A percentile compares a stretch with the other conserved stretches of the same genome.
phyloP scores from a whole-genome alignment of 345 rosid species.

The Clarkia xantiana region DNA sequence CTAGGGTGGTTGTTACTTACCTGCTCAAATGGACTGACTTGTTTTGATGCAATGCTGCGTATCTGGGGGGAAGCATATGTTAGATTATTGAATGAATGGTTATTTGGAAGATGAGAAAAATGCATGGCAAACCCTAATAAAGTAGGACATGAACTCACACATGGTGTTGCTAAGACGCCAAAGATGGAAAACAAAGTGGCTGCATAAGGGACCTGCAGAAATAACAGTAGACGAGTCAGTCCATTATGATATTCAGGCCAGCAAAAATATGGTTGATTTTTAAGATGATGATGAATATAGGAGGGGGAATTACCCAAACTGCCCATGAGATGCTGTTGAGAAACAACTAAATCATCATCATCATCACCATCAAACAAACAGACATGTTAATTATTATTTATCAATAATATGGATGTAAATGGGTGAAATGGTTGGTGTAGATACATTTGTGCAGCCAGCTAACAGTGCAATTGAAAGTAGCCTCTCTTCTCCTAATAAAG shows the following conservation, averaged over 20 bases:
- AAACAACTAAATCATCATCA: conserved; percentile 50
- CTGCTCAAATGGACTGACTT: conserved; percentile 65
- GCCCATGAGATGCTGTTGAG: conserved; percentile 68
- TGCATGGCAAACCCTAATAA: background rate
- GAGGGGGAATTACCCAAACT: conserved; percentile 44
- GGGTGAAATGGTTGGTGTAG: background rate
- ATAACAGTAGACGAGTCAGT: background rate
- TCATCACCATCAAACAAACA: background rate
- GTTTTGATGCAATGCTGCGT: conserved; percentile 71
- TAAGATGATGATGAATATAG: too few species aligned
- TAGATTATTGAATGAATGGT: background rate
- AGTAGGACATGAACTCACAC: conserved; percentile 30
- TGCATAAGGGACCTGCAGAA: conserved; percentile 87
- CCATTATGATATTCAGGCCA: background rate
- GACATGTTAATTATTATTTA: background rate
- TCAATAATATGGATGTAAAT: background rate
- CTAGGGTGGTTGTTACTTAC: conserved; percentile 12
- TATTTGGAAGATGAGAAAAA: too few species aligned
- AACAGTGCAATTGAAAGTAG: conserved; percentile 66
- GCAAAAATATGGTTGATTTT: too few species aligned
- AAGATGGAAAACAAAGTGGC: conserved; percentile 23
- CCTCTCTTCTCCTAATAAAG: conserved; percentile 41
- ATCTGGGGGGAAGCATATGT: conserved; percentile 19
- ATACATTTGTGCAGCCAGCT: conserved; percentile 27
- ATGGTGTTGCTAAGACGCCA: conserved; percentile 31